Conservation (phyloP, 306 rosid genomes). For the Hippophae rhamnoides region DNA sequence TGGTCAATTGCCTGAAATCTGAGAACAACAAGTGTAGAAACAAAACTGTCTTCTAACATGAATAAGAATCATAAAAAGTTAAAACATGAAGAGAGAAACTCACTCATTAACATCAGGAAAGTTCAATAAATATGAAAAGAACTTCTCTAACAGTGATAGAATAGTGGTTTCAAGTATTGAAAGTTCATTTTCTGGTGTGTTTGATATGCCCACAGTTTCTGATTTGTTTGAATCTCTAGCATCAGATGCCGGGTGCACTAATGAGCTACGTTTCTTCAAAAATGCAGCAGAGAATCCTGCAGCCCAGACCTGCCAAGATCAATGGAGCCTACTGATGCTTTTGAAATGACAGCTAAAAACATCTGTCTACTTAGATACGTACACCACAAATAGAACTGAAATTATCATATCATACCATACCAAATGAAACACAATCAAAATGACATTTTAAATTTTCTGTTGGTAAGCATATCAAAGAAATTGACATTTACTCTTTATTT, state of each 20-base stretch:
- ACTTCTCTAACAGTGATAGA: constrained; percentile 44
- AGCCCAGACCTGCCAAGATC: constrained; percentile 69
- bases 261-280: constrained; percentile 55
- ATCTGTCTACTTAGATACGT: not conserved
- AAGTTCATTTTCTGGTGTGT: constrained; percentile 34
- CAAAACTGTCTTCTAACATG: not conserved
- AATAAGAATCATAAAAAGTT: not conserved
- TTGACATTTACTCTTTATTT: not conserved
- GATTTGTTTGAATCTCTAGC: constrained; percentile 19
- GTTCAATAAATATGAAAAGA: constrained; percentile 48
- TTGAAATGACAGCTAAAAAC: not conserved
- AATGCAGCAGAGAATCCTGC: constrained; percentile 80
- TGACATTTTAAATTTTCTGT: too few species aligned
- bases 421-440: not conserved
- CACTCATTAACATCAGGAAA: constrained; percentile 57
- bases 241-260: constrained; percentile 17
- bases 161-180: constrained; percentile 36
- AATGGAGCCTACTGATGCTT: not conserved
- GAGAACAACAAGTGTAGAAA: not conserved
- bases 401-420: too few species aligned
- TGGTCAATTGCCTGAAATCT: not conserved
- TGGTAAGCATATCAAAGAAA: not conserved
- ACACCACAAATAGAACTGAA: not conserved
- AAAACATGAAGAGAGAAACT: constrained; percentile 10
- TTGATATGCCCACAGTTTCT: constrained; percentile 23